Conservation (phyloP, 441 rosid species). For the Macaranga tanarius region DNA sequence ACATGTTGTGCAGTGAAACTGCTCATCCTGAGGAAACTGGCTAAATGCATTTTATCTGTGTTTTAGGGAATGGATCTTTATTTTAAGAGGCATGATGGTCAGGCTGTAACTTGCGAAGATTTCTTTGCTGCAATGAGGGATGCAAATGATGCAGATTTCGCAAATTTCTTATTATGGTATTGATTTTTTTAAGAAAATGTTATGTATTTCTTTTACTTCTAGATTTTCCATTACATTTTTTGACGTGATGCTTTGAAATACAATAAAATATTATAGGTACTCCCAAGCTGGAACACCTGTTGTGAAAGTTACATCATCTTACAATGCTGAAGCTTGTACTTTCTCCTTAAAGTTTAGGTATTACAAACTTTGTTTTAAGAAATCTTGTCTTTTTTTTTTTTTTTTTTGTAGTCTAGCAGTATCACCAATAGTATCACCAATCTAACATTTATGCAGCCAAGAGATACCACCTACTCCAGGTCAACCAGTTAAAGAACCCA, state of each 20-base stretch:
- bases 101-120: slow-evolving; percentile 98
- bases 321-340: slow-evolving; percentile 66
- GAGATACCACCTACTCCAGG: slow-evolving; percentile 89
- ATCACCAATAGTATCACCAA: neutral
- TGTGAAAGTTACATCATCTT: slow-evolving; percentile 76
- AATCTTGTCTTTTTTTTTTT: neutral
- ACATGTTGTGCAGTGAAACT: slow-evolving; percentile 14
- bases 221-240: neutral
- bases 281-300: slow-evolving; percentile 98
- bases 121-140: slow-evolving; percentile 96
- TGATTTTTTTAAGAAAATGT: neutral
- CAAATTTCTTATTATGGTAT: slow-evolving; percentile 89
- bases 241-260: slow-evolving; percentile 12
- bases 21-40: slow-evolving; percentile 3
- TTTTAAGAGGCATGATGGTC: slow-evolving; percentile 89
- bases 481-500: slow-evolving; percentile 84
- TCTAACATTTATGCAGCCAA: slow-evolving; percentile 52
- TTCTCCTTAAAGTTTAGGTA: slow-evolving; percentile 92
- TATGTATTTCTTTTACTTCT: neutral
- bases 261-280: slow-evolving; percentile 53
- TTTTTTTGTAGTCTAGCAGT: no score
- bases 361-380: slow-evolving; percentile 1
- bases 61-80: slow-evolving; percentile 97
- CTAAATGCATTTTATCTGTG: slow-evolving; percentile 21
- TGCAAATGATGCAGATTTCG: slow-evolving; percentile 89